Percentiles rank a stretch among this genome's conserved stretches.
phyloP scores from a whole-genome alignment of 208 protist species.

The Crithidia acanthocephali region DNA sequence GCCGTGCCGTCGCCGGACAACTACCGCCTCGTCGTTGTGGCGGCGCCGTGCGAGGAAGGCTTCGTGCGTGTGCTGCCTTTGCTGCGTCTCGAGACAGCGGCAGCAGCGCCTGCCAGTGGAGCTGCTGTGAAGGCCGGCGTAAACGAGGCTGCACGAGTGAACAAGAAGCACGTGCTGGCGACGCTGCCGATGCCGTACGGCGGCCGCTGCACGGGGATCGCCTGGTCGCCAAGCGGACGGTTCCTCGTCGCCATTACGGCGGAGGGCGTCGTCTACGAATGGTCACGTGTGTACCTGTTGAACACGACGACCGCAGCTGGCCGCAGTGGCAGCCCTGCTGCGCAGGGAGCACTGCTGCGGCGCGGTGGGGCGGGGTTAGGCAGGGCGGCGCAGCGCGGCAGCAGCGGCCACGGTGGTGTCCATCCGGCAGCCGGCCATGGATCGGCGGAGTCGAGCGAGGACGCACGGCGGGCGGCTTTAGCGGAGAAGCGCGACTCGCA shows the following conservation, averaged over 20 bases:
- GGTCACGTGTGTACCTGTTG: slow-evolving; percentile 59
- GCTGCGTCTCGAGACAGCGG: background rate
- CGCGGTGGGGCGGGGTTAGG: background rate
- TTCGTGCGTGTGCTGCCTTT: slow-evolving; percentile 52
- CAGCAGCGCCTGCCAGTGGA: background rate
- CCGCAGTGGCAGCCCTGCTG: background rate
- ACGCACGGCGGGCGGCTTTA: background rate
- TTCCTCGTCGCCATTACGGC: slow-evolving; percentile 56
- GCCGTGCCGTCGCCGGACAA: slow-evolving; percentile 55
- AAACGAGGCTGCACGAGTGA: slow-evolving; percentile 5
- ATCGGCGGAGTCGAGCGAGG: background rate
- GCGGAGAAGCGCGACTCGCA: background rate
- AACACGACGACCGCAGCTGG: background rate
- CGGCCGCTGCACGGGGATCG: slow-evolving; percentile 52
- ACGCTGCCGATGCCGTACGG: slow-evolving; percentile 60
- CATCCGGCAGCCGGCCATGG: background rate
- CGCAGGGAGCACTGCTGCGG: background rate
- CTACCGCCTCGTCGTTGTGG: slow-evolving; percentile 38
- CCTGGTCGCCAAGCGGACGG: slow-evolving; percentile 60
- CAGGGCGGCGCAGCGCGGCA: background rate
- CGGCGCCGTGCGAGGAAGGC: slow-evolving; percentile 63
- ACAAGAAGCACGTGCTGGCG: slow-evolving; percentile 37
- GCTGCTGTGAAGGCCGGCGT: background rate
- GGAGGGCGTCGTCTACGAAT: slow-evolving; percentile 66
- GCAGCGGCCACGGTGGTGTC: background rate